Conservation (phyloP, 345 rosid species). For the Erodium maritimum region DNA sequence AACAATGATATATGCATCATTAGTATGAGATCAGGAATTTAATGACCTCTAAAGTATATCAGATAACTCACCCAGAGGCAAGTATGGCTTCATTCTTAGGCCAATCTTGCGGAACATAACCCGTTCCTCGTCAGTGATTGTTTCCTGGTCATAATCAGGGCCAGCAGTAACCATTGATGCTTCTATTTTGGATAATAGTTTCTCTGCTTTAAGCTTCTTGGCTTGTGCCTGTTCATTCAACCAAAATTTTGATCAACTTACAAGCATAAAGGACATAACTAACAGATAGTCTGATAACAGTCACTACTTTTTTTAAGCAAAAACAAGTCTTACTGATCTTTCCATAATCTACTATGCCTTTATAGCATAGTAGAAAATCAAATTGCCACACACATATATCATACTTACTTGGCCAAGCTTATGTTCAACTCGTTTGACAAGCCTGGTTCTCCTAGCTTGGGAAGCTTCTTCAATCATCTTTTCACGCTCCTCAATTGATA, state of each 20-base stretch:
- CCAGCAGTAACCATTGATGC: slow-evolving; percentile 85
- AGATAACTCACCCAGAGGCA: slow-evolving; percentile 68
- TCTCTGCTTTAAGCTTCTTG: slow-evolving; percentile 84
- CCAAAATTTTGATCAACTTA: slow-evolving; percentile 9
- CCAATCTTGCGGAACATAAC: slow-evolving; percentile 88
- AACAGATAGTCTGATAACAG: neutral
- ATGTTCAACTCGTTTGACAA: slow-evolving; percentile 65
- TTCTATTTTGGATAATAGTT: slow-evolving; percentile 73
- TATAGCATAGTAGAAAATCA: no score
- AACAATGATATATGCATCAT: slow-evolving; percentile 8
- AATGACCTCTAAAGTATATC: slow-evolving; percentile 4
- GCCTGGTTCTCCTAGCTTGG: slow-evolving; percentile 48
- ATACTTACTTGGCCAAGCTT: slow-evolving; percentile 67
- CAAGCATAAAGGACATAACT: neutral
- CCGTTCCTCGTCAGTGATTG: slow-evolving; percentile 85
- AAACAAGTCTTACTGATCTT: neutral
- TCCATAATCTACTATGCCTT: neutral
- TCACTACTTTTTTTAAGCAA: no score
- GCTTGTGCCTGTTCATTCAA: slow-evolving; percentile 58
- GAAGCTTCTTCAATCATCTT: slow-evolving; percentile 86
- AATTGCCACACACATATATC: slow-evolving; percentile 6
- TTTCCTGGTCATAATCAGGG: slow-evolving; percentile 98
- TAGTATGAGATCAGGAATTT: slow-evolving; percentile 6
- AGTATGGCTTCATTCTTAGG: slow-evolving; percentile 83
- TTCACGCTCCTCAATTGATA: slow-evolving; percentile 66